Evolutionary conservation across 257 asterid species (phyloP).

Genomic region (Nicotiana noctiflora): DNA sequence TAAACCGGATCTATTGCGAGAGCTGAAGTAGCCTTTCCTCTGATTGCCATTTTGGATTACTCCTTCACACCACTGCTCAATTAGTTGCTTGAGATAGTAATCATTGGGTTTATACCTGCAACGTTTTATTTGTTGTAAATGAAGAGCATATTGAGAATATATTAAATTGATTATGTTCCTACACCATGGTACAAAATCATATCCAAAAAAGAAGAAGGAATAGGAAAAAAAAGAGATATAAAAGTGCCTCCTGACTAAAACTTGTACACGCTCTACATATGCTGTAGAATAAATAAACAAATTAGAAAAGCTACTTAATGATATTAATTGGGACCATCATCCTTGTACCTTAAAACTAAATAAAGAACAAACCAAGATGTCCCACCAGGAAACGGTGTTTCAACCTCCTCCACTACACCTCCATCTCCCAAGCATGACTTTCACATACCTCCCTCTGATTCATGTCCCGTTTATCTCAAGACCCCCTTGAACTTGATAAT

Average conservation of each 20-base stretch:
- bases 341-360: not conserved
- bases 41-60: conserved; percentile 47
- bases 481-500: not conserved
- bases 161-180: not conserved
- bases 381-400: not conserved
- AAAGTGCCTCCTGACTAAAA: not conserved
- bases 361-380: not conserved
- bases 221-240: not conserved
- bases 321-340: not conserved
- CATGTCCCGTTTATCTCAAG: not conserved
- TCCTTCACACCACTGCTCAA: conserved; percentile 98
- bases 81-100: conserved; percentile 75
- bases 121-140: not conserved
- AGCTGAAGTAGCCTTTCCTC: conserved; percentile 23
- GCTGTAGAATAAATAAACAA: not conserved
- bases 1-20: conserved; percentile 22
- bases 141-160: not conserved
- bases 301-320: not conserved
- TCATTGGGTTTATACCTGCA: conserved; percentile 85
- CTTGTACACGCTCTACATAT: not conserved
- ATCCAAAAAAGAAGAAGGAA: not conserved
- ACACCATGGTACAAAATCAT: not conserved
- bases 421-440: not conserved
- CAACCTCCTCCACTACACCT: not conserved
- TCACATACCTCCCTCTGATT: not conserved